A percentile compares a stretch with the other conserved stretches of the same genome.
Evolutionary conservation across 2,329 filamentous ascomycete species (phyloP).

Genomic region (Colletotrichum magnum): DNA sequence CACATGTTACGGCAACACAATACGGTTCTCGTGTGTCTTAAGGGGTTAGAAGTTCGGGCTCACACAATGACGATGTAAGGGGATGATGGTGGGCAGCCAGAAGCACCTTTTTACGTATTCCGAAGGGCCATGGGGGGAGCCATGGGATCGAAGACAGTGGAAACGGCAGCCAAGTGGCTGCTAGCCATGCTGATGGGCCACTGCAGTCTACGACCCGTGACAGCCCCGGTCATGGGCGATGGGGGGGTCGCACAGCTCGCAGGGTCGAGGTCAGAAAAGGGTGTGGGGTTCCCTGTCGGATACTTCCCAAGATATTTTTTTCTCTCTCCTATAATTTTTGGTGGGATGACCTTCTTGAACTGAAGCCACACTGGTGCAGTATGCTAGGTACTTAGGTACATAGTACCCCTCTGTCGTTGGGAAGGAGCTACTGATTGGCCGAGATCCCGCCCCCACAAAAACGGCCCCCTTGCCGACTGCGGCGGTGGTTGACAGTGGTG

Average conservation of each 20-base stretch:
- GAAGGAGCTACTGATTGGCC: slow-evolving; percentile 19
- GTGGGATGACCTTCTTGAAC: slow-evolving; percentile 35
- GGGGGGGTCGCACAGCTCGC: slow-evolving; percentile 26
- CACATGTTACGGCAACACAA: slow-evolving; percentile 35
- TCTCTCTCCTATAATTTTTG: slow-evolving; percentile 4
- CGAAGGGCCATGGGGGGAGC: slow-evolving; percentile 23
- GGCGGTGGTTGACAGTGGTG: background rate
- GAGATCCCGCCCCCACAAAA: slow-evolving; percentile 5
- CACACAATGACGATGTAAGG: slow-evolving; percentile 38
- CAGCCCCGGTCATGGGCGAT: slow-evolving; percentile 31
- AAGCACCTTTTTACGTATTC: slow-evolving; percentile 23
- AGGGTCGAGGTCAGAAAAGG: slow-evolving; percentile 30
- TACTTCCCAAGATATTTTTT: slow-evolving; percentile 24
- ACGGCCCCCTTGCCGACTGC: slow-evolving; percentile 17
- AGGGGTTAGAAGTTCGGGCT: slow-evolving; percentile 19
- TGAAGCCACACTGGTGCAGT: background rate
- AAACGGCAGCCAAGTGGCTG: slow-evolving; percentile 9
- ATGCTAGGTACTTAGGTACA: too few relatives aligned
- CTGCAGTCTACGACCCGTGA: background rate
- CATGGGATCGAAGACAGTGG: slow-evolving; percentile 29
- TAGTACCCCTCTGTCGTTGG: slow-evolving; percentile 29
- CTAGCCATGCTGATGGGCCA: slow-evolving; percentile 6
- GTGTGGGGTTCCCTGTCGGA: slow-evolving; percentile 32
- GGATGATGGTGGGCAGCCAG: slow-evolving; percentile 13
- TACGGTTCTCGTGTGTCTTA: slow-evolving; percentile 28